Conservation (phyloP, 306 rosid genomes). For the Begonia peltatifolia region DNA sequence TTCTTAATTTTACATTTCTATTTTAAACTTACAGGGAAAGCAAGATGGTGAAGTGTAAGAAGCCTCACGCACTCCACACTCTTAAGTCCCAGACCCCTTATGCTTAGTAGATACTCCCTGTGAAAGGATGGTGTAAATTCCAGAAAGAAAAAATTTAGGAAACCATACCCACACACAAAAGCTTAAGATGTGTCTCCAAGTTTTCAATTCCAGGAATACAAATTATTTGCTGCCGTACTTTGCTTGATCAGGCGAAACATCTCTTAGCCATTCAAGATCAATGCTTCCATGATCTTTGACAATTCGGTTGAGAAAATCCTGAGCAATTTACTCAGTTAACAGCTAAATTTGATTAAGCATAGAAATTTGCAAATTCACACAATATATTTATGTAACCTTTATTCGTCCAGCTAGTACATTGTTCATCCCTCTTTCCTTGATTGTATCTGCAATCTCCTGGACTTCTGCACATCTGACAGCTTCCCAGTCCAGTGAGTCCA, state of each 20-base stretch:
- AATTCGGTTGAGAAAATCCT: slow-evolving; percentile 80
- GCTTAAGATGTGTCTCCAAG: too few species aligned
- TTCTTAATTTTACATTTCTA: slow-evolving; percentile 11
- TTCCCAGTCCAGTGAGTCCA: slow-evolving; percentile 97
- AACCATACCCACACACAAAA: too few species aligned
- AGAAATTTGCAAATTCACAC: not conserved
- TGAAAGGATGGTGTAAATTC: slow-evolving; percentile 4
- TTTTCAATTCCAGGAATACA: slow-evolving; percentile 8
- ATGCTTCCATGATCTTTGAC: slow-evolving; percentile 70
- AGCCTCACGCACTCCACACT: slow-evolving; percentile 99
- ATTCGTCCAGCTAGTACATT: slow-evolving; percentile 84
- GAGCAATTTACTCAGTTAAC: slow-evolving; percentile 26
- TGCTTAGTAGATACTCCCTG: slow-evolving; percentile 92
- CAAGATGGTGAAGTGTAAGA: slow-evolving; percentile 96
- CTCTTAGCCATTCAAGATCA: slow-evolving; percentile 94
- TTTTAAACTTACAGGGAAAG: slow-evolving; percentile 80
- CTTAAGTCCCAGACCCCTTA: slow-evolving; percentile 88
- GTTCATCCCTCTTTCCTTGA: slow-evolving; percentile 92
- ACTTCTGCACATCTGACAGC: slow-evolving; percentile 81
- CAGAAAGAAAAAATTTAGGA: not conserved
- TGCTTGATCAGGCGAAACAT: slow-evolving; percentile 93
- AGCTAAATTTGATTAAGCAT: not conserved
- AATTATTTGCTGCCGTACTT: slow-evolving; percentile 39
- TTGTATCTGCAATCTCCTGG: slow-evolving; percentile 55
- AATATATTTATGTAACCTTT: slow-evolving; percentile 30